phyloP scores from a whole-genome alignment of 2,329 filamentous ascomycete genomes.

The Fusarium sp. region DNA sequence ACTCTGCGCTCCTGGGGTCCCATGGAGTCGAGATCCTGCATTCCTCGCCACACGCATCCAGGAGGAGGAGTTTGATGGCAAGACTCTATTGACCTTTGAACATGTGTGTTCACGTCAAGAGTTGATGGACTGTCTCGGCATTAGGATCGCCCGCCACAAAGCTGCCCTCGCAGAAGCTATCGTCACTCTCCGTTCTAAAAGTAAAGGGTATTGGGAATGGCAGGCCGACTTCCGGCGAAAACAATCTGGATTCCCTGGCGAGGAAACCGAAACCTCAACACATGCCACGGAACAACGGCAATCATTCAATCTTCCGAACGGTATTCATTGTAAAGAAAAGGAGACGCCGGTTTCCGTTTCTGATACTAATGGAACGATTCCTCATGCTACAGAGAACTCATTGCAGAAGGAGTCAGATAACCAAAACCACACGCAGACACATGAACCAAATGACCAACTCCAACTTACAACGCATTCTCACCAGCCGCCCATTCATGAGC shows the following conservation, averaged over 20 bases:
- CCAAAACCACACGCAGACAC: background rate
- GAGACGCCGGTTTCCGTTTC: background rate
- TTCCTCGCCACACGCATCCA: slow-evolving; percentile 64
- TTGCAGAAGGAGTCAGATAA: background rate
- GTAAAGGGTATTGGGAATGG: slow-evolving; percentile 57
- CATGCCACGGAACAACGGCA: background rate
- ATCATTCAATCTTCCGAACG: background rate
- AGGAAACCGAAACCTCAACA: background rate
- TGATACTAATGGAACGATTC: background rate
- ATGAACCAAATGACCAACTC: background rate
- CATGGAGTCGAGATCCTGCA: slow-evolving; percentile 60
- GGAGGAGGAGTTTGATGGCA: slow-evolving; percentile 72
- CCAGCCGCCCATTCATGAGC: background rate
- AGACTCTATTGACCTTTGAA: slow-evolving; percentile 66
- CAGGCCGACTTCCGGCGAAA: slow-evolving; percentile 36
- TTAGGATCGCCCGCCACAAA: slow-evolving; percentile 67
- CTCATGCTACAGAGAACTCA: background rate
- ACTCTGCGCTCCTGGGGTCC: slow-evolving; percentile 65
- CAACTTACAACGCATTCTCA: background rate
- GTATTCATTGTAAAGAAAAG: background rate
- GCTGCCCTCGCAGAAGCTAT: slow-evolving; percentile 67
- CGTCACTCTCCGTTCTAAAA: slow-evolving; percentile 61
- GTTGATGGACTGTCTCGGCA: slow-evolving; percentile 61
- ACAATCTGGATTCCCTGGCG: slow-evolving; percentile 19
- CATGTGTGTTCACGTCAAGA: slow-evolving; percentile 61